A percentile compares a stretch with the other conserved stretches of the same genome.
phyloP scores from a whole-genome alignment of 768 basidiomycete genomes.

The Boletus rubropictus region DNA sequence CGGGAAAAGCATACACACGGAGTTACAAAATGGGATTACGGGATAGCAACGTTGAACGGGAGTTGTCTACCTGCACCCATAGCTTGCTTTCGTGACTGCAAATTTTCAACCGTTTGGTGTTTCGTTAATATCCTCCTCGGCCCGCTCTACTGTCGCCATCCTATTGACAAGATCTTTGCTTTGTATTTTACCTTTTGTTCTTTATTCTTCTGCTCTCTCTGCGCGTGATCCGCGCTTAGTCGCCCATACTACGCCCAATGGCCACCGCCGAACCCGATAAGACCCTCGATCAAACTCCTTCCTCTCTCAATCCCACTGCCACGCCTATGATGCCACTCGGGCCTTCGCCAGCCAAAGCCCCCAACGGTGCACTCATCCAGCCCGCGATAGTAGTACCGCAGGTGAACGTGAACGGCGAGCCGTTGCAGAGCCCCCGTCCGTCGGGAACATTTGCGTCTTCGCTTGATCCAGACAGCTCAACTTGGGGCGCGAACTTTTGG shows the following conservation, averaged over 20 bases:
- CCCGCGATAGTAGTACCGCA: constrained; percentile 27
- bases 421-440: constrained; percentile 28
- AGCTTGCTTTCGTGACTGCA: constrained; percentile 17
- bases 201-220: not conserved
- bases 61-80: constrained; percentile 21
- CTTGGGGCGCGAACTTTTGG: constrained; percentile 92
- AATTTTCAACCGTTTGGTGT: constrained; percentile 24
- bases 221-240: constrained; percentile 7
- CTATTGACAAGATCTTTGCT: constrained; percentile 4
- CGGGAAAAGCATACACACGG: constrained; percentile 10
- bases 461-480: constrained; percentile 37
- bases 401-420: constrained; percentile 33
- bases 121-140: constrained; percentile 8
- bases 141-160: constrained; percentile 8
- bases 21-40: constrained; percentile 27
- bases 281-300: constrained; percentile 19
- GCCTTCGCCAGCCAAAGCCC: constrained; percentile 4
- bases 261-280: constrained; percentile 23
- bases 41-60: constrained; percentile 9
- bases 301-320: constrained; percentile 3
- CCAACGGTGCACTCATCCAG: constrained; percentile 11
- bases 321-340: constrained; percentile 2
- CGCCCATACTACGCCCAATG: constrained; percentile 17
- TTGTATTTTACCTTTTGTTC: constrained; percentile 21
- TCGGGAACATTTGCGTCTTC: constrained; percentile 19